phyloP scores from a whole-genome alignment of 352 stramenopile genomes.

The Peronospora tabacina region DNA sequence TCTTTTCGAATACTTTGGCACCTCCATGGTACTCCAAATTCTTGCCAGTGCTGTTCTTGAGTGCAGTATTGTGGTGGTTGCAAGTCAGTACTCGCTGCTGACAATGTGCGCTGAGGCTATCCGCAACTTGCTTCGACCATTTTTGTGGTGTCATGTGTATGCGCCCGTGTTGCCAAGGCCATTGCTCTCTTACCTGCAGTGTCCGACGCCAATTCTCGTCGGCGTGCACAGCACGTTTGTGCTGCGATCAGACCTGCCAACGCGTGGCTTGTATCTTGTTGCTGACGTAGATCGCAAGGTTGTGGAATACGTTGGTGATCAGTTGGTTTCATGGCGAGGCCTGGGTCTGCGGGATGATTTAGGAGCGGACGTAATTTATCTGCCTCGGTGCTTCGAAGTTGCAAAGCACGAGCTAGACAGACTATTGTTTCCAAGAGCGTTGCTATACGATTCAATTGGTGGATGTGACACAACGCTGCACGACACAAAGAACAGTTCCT shows the following conservation, averaged over 20 bases:
- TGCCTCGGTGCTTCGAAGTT: constrained; percentile 46
- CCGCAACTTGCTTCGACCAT: constrained; percentile 76
- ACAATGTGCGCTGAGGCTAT: constrained; percentile 78
- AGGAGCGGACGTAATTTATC: constrained; percentile 33
- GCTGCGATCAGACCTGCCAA: constrained; percentile 47
- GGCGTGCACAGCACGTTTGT: constrained; percentile 73
- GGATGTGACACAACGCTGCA: constrained; percentile 16
- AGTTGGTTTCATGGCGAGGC: constrained; percentile 46
- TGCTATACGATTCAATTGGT: constrained; percentile 38
- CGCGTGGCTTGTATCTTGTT: constrained; percentile 61
- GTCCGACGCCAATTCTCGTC: constrained; percentile 85
- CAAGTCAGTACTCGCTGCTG: constrained; percentile 72
- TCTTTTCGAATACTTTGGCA: constrained; percentile 67
- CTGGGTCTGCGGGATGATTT: constrained; percentile 45
- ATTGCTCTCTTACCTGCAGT: constrained; percentile 84
- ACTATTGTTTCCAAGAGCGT: constrained; percentile 33
- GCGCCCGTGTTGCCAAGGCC: constrained; percentile 76
- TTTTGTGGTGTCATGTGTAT: constrained; percentile 88
- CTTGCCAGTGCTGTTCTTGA: constrained; percentile 80
- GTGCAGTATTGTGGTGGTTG: constrained; percentile 82
- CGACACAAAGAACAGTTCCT: constrained; percentile 8
- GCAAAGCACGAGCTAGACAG: constrained; percentile 50
- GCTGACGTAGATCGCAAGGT: constrained; percentile 63
- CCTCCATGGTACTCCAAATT: constrained; percentile 58
- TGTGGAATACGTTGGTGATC: constrained; percentile 59